Base-by-base conservation (phyloP, 2,329 filamentous ascomycete species). In the Chaetomium globosum region DNA sequence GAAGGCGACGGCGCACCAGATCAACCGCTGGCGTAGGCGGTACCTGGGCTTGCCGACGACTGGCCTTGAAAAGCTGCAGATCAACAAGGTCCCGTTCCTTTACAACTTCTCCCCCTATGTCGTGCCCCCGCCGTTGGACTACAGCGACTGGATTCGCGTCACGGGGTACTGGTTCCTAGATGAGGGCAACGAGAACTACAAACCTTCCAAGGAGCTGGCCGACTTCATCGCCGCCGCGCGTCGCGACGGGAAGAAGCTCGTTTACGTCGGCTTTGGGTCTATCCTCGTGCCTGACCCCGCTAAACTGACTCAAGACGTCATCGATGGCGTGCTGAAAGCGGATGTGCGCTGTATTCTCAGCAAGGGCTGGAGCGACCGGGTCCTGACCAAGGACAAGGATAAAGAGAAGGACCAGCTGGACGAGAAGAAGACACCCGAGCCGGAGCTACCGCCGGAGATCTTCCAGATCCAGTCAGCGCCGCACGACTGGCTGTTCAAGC, bases 81-180 rank as follows among this genome's bases (percentile, higher is more conserved):
- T 91, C 2, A 97, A 97, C 80, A 96, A 96, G 76, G 92, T 97
- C n/a, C 95, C 95, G 0, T 99, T 99, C 77, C 78, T 99, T 54
- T 99, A 99, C 81, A 98, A 97, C 78, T 98, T 97, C 76, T 96
- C 92, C 63, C 92, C 93, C 0, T 90, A 87, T 12, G 95, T 99
- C 13, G 95, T 99, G n/a, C 87, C 91, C 2, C 94, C 93, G 31
- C 95, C 95, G 19, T 82, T 97, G 1, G 95, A 99, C 78, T 99
- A 93, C 78, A 94, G 92, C 51, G 95, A 98, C 76, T 99, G 95
- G 95, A 95, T 99, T 75, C 87, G 92, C 52, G 92, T 98, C 8
- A 98, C 95, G 0, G 95, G 95, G 0, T 98, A 99, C 79, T 99
- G 95, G 95, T 98, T 99, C 77, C 80, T 99, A 57, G 90, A 97